phyloP scores from a whole-genome alignment of 2,329 filamentous ascomycete species.

The Alternaria dauci region DNA sequence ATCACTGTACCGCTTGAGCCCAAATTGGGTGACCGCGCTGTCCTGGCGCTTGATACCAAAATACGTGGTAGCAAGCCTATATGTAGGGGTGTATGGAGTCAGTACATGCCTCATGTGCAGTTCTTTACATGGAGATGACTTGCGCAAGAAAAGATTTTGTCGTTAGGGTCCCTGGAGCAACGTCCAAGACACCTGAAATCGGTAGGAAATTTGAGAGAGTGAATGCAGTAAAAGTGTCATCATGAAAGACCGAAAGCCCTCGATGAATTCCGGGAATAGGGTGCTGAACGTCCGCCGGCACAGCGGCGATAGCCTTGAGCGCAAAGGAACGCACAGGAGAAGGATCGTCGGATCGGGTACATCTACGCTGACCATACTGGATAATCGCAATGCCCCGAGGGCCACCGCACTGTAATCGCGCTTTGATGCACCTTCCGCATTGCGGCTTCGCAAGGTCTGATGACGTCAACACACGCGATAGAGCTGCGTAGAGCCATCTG shows the following conservation, averaged over 20 bases:
- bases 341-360: not conserved
- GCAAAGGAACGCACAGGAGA: not conserved
- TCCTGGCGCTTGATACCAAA: conserved; percentile 9
- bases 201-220: not conserved
- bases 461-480: not conserved
- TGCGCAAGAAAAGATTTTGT: not conserved
- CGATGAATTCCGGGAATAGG: not conserved
- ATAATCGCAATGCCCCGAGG: not conserved
- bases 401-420: not conserved
- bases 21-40: not conserved
- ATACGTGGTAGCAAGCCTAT: not conserved
- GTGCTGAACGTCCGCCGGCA: not conserved
- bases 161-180: conserved; percentile 2
- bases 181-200: not conserved
- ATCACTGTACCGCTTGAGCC: conserved; percentile 3
- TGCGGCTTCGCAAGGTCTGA: not conserved
- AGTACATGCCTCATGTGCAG: no score
- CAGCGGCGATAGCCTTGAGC: not conserved
- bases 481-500: not conserved
- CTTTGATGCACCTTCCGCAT: conserved; percentile 1
- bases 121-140: no score
- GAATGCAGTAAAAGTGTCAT: not conserved
- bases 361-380: not conserved
- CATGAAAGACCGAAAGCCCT: not conserved
- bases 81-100: no score